These are phyloP conservation scores for Hamigera avellanea DNA, from an alignment of 495 filamentous ascomycete species.

Conservation along the genomic window DNA sequence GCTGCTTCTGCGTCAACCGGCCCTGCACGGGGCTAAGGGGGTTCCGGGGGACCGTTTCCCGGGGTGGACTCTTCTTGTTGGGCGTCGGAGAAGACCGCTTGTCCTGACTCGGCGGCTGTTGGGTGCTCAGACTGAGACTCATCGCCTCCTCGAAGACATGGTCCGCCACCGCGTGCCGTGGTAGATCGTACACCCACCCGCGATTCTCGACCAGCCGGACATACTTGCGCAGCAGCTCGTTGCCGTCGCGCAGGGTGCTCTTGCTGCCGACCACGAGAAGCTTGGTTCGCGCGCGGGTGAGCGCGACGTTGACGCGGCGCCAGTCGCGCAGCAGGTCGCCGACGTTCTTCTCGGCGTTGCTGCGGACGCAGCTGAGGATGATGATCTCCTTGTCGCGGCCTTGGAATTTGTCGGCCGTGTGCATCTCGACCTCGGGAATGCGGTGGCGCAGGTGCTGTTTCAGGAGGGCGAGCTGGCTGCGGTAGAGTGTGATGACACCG, in stretches of 20 bases:
- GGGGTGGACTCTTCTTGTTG: constrained; percentile 6
- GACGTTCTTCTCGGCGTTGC: constrained; percentile 65
- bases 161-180: constrained; percentile 44
- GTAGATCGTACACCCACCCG: constrained; percentile 67
- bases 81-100: constrained; percentile 1
- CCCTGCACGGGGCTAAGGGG: constrained; percentile 26
- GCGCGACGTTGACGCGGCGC: constrained; percentile 88
- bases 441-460: constrained; percentile 41
- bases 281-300: constrained; percentile 85
- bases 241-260: constrained; percentile 56
- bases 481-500: constrained; percentile 97
- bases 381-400: constrained; percentile 90
- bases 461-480: constrained; percentile 67
- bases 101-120: constrained; percentile 8
- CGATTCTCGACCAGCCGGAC: constrained; percentile 61
- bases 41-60: constrained; percentile 9
- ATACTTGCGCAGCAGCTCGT: constrained; percentile 66
- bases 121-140: constrained; percentile 7
- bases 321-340: constrained; percentile 87
- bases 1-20: constrained; percentile 4
- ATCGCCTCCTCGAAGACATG: constrained; percentile 51
- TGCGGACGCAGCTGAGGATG: constrained; percentile 74
- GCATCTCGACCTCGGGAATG: constrained; percentile 65
- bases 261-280: constrained; percentile 75
- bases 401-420: constrained; percentile 94